phyloP scores from a whole-genome alignment of 2,329 filamentous ascomycete species.

The Penicillium sp. region DNA sequence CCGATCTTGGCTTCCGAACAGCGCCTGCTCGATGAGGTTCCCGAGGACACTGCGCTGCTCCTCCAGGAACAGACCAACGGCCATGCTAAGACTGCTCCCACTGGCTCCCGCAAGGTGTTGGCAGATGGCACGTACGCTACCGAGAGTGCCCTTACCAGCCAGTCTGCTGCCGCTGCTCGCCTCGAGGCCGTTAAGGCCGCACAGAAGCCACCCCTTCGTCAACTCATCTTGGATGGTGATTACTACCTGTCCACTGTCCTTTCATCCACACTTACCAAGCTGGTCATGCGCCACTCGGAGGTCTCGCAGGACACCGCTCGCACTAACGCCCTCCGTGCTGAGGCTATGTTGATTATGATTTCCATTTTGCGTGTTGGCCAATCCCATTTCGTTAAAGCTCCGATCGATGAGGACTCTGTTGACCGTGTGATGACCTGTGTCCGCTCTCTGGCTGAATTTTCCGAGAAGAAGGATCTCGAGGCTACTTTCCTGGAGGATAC shows the following conservation, averaged over 20 bases:
- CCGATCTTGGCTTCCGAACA: slow-evolving; percentile 96
- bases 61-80: slow-evolving; percentile 73
- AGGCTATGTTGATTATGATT: slow-evolving; percentile 99
- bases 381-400: slow-evolving; percentile 96
- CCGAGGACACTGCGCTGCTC: slow-evolving; percentile 64
- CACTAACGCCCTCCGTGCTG: slow-evolving; percentile 90
- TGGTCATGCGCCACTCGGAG: slow-evolving; percentile 96
- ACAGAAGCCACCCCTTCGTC: slow-evolving; percentile 90
- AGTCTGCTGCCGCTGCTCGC: slow-evolving; percentile 84
- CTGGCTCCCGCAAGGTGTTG: slow-evolving; percentile 85
- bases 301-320: slow-evolving; percentile 82
- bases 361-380: slow-evolving; percentile 97
- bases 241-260: slow-evolving; percentile 94
- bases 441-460: slow-evolving; percentile 85
- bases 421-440: slow-evolving; percentile 98
- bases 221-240: slow-evolving; percentile 94
- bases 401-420: slow-evolving; percentile 97
- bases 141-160: slow-evolving; percentile 91
- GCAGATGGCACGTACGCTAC: slow-evolving; percentile 98
- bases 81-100: slow-evolving; percentile 74
- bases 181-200: slow-evolving; percentile 96
- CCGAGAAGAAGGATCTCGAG: slow-evolving; percentile 85
- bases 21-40: slow-evolving; percentile 79
- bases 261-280: slow-evolving; percentile 92
- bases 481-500: slow-evolving; percentile 93